Evolutionary conservation across 306 rosid genomes (phyloP).

Genomic region (Cicer yamashitae): DNA sequence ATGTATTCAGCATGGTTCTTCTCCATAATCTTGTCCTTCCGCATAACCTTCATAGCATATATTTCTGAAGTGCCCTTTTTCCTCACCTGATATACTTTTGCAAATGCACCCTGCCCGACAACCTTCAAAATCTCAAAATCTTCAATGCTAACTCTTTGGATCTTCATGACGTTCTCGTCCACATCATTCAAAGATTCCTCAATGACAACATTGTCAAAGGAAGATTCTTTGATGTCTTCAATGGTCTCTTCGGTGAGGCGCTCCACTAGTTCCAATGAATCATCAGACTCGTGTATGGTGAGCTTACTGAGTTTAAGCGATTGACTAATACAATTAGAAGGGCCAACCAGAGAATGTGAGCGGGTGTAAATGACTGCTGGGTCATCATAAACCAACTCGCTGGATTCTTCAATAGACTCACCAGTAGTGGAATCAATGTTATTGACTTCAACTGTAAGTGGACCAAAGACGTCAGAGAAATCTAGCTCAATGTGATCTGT

Average conservation of each 20-base stretch:
- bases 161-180: conserved; percentile 48
- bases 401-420: conserved; percentile 54
- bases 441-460: conserved; percentile 64
- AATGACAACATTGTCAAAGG: conserved; percentile 11
- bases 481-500: conserved; percentile 81
- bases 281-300: conserved; percentile 66
- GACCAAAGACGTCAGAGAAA: conserved; percentile 91
- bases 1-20: conserved; percentile 94
- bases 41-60: conserved; percentile 99
- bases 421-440: conserved; percentile 47
- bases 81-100: conserved; percentile 93
- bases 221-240: conserved; percentile 54
- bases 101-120: conserved; percentile 98
- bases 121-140: conserved; percentile 94
- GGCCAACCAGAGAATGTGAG: conserved; percentile 95
- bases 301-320: conserved; percentile 81
- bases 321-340: conserved; percentile 77
- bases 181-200: conserved; percentile 52
- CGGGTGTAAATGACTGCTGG: conserved; percentile 78
- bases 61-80: conserved; percentile 88
- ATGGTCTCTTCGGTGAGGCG: conserved; percentile 43
- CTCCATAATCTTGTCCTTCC: conserved; percentile 96
- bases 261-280: conserved; percentile 55
- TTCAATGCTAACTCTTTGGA: conserved; percentile 70
- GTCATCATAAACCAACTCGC: conserved; percentile 71